phyloP scores from a whole-genome alignment of 2,329 filamentous ascomycete genomes.

The Graphiopsis chlorocephala region DNA sequence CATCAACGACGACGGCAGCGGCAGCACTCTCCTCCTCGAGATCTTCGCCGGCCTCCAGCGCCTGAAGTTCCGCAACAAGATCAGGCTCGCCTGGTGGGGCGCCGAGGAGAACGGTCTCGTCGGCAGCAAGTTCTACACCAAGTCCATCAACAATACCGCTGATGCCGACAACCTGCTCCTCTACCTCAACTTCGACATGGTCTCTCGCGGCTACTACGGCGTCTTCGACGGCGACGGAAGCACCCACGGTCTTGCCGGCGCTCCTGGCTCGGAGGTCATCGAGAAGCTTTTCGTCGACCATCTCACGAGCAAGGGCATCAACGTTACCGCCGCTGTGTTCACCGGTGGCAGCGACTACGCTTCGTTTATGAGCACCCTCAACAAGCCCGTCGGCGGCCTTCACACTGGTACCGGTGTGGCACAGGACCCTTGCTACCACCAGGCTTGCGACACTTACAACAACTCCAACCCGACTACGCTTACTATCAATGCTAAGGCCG shows the following conservation, averaged over 20 bases:
- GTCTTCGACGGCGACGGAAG: constrained; percentile 57
- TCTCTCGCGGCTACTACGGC: constrained; percentile 58
- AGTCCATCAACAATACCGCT: constrained; percentile 33
- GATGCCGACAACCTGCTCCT: constrained; percentile 36
- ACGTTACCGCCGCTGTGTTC: constrained; percentile 35
- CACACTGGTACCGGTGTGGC: constrained; percentile 38
- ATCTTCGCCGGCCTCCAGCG: constrained; percentile 38
- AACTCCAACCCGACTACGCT: constrained; percentile 30
- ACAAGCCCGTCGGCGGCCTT: constrained; percentile 39
- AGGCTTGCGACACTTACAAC: constrained; percentile 34
- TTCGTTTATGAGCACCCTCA: constrained; percentile 37
- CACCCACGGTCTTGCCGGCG: constrained; percentile 52
- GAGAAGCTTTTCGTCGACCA: constrained; percentile 31
- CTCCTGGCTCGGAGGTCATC: constrained; percentile 61
- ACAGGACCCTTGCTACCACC: constrained; percentile 39
- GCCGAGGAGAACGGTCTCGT: constrained; percentile 39
- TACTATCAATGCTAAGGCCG: constrained; percentile 17
- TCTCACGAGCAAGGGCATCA: constrained; percentile 30
- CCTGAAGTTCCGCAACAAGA: constrained; percentile 52
- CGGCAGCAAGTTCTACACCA: constrained; percentile 40
- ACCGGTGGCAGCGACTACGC: constrained; percentile 39
- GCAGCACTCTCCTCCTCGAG: constrained; percentile 37
- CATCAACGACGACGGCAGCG: constrained; percentile 42
- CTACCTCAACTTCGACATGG: constrained; percentile 48
- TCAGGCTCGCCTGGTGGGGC: constrained; percentile 40